Evolutionary conservation across 202 grass and related monocot species (phyloP).

Genomic region (Setaria italica): DNA sequence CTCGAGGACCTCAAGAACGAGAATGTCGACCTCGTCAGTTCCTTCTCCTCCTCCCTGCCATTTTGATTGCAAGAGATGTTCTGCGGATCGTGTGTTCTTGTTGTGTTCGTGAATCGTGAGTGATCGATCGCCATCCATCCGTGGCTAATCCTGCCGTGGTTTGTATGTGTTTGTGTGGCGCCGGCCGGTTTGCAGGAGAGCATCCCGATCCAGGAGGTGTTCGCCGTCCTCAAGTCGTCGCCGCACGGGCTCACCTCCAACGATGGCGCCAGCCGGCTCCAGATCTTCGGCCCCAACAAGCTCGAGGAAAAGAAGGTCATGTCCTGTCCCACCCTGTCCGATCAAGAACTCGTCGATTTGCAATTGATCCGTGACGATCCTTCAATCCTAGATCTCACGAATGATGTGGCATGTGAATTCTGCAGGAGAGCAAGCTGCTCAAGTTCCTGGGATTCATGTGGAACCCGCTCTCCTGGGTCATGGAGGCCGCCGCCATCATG

Average conservation of each 20-base stretch:
- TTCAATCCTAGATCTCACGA: background rate
- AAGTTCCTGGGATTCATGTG: slow-evolving; percentile 89
- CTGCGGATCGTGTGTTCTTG: background rate
- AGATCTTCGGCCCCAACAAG: slow-evolving; percentile 53
- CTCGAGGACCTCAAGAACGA: slow-evolving; percentile 78
- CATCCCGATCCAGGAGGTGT: slow-evolving; percentile 72
- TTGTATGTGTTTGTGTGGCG: background rate
- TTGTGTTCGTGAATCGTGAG: background rate
- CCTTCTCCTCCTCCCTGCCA: background rate
- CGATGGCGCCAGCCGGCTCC: slow-evolving; percentile 54
- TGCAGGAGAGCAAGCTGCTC: slow-evolving; percentile 81
- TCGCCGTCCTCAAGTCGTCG: slow-evolving; percentile 57
- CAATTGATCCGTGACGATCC: background rate
- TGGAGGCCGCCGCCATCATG: slow-evolving; percentile 81
- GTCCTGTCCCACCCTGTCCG: background rate
- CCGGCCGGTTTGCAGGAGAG: slow-evolving; percentile 50
- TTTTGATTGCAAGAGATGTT: background rate
- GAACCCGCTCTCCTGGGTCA: slow-evolving; percentile 89
- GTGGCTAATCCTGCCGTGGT: background rate
- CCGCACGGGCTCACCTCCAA: slow-evolving; percentile 51
- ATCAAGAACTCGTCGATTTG: background rate
- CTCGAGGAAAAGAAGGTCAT: slow-evolving; percentile 65
- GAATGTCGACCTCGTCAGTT: slow-evolving; percentile 71
- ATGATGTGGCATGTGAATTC: background rate
- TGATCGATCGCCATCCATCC: background rate